These are phyloP conservation scores for Allantophomopsis cytisporea DNA, from an alignment of 2,329 filamentous ascomycete genomes.

Conservation along the genomic window DNA sequence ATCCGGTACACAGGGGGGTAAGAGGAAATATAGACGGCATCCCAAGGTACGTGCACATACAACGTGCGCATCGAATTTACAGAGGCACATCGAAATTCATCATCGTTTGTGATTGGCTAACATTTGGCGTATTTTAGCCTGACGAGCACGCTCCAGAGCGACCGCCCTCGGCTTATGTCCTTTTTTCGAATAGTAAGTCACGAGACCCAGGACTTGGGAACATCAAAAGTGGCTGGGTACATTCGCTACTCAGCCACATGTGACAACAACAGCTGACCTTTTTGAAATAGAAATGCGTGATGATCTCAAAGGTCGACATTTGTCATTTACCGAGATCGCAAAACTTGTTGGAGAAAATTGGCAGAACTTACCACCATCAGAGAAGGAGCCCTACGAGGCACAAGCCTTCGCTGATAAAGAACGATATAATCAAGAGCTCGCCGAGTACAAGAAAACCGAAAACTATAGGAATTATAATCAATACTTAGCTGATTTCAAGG, in stretches of 20 bases:
- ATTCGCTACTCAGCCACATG: no score
- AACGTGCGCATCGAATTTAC: no score
- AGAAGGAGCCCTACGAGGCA: constrained; percentile 61
- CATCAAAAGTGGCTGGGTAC: neutral
- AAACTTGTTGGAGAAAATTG: constrained; percentile 73
- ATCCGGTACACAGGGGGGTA: constrained; percentile 28
- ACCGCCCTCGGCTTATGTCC: constrained; percentile 70
- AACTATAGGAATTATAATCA: constrained; percentile 55
- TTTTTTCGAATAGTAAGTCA: constrained; percentile 69
- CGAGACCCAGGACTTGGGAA: neutral
- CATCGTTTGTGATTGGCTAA: constrained; percentile 5
- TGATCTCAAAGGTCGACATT: constrained; percentile 58
- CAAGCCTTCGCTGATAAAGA: constrained; percentile 64
- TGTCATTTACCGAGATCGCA: constrained; percentile 74
- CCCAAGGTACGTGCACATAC: constrained; percentile 43
- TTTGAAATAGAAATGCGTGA: constrained; percentile 55
- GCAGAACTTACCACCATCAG: constrained; percentile 53
- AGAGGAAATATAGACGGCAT: constrained; percentile 66
- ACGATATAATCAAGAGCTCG: constrained; percentile 58
- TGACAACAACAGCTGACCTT: no score
- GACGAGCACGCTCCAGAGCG: constrained; percentile 72
- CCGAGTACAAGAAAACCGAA: constrained; percentile 65
- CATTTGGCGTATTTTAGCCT: constrained; percentile 28
- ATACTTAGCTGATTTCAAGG: constrained; percentile 68
- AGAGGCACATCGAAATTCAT: neutral